Percentiles rank a stretch among this genome's conserved stretches.
These are phyloP conservation scores for Aquanectria penicillioides DNA, from an alignment of 2,329 filamentous ascomycete genomes.

Conservation along the genomic window DNA sequence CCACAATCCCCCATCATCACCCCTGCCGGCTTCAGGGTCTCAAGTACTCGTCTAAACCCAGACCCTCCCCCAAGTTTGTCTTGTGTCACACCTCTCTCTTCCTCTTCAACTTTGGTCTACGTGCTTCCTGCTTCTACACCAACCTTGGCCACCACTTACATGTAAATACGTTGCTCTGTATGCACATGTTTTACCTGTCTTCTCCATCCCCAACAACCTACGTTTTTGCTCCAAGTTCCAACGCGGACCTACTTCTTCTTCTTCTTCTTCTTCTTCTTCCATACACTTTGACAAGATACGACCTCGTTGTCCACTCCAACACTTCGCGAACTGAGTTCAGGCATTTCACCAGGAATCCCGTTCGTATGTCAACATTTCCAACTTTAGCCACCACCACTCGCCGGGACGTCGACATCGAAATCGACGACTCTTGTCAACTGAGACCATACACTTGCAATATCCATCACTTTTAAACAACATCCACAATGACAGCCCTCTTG, in stretches of 20 bases:
- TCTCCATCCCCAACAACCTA: conserved; percentile 30
- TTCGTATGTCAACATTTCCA: conserved; percentile 25
- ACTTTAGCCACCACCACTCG: conserved; percentile 14
- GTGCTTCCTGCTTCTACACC: too few relatives aligned
- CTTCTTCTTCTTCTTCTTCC: conserved; percentile 24
- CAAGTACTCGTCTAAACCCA: conserved; percentile 37
- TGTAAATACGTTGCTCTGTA: conserved; percentile 31
- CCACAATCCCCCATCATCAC: conserved; percentile 29
- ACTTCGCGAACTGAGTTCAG: too few relatives aligned
- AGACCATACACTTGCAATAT: conserved; percentile 12
- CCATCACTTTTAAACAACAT: conserved; percentile 7
- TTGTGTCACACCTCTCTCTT: conserved; percentile 29
- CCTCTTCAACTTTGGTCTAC: too few relatives aligned
- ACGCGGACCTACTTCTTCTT: too few relatives aligned
- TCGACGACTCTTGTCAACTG: conserved; percentile 4
- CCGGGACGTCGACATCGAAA: conserved; percentile 19
- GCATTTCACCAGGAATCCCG: conserved; percentile 9
- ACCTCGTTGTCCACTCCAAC: conserved; percentile 14
- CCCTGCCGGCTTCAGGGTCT: conserved; percentile 39
- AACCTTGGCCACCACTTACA: conserved; percentile 37
- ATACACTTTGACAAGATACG: conserved; percentile 1
- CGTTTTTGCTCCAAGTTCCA: conserved; percentile 13
- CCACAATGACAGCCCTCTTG: conserved; percentile 61
- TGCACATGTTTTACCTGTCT: conserved; percentile 8
- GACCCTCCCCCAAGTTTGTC: conserved; percentile 29